These are phyloP conservation scores for Penicillium corylophilum DNA, from an alignment of 2,329 filamentous ascomycete species.

Conservation along the genomic window DNA sequence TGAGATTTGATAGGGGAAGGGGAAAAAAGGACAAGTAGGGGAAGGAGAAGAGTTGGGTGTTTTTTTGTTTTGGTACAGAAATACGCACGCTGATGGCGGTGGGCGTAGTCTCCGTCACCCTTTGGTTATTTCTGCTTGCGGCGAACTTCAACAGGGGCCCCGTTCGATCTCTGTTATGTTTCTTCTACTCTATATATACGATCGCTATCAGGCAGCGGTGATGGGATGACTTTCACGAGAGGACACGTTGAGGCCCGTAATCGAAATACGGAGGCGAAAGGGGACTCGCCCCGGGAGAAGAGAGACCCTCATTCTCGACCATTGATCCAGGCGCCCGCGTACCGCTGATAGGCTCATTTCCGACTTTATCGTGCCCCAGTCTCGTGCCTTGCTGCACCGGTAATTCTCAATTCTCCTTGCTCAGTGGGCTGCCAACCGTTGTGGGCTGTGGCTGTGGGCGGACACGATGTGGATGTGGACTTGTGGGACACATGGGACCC, in stretches of 20 bases:
- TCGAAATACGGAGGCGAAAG: constrained; percentile 19
- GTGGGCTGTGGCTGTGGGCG: background rate
- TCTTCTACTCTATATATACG: background rate
- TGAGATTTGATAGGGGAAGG: constrained; percentile 1
- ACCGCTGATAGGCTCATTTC: constrained; percentile 15
- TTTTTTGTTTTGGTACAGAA: constrained; percentile 36
- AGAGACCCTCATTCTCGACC: constrained; percentile 11
- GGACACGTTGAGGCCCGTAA: constrained; percentile 21
- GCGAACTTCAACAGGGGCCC: background rate
- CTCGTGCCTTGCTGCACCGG: constrained; percentile 6
- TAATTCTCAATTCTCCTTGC: background rate
- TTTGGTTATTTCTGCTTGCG: background rate
- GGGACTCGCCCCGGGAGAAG: constrained; percentile 4
- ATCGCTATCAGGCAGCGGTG: background rate
- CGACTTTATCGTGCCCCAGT: constrained; percentile 7
- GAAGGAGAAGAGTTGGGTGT: constrained; percentile 18
- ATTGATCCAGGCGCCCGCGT: background rate
- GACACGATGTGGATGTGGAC: background rate
- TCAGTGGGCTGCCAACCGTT: too few species aligned
- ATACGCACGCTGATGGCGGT: constrained; percentile 35
- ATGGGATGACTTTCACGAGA: constrained; percentile 1
- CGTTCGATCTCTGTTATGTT: background rate
- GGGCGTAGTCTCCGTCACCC: constrained; percentile 42
- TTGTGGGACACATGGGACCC: constrained; percentile 9
- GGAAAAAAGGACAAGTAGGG: constrained; percentile 7